Conservation (phyloP, 495 filamentous ascomycete species). For the Podospora pseudocomata region DNA sequence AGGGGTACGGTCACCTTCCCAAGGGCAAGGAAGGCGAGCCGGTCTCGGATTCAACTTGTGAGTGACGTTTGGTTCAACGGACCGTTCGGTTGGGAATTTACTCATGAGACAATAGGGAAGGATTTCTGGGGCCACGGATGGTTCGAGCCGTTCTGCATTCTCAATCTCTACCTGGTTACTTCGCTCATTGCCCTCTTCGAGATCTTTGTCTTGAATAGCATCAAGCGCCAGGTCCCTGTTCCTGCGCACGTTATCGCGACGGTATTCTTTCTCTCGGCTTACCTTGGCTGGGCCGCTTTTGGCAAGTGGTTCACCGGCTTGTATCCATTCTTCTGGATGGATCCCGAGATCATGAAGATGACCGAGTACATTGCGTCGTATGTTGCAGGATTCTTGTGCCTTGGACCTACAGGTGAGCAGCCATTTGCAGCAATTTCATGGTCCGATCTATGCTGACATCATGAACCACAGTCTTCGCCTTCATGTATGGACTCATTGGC, state of each 20-base stretch:
- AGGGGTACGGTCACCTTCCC: conserved; percentile 32
- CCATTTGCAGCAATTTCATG: neutral
- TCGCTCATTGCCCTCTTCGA: conserved; percentile 45
- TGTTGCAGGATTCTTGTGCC: conserved; percentile 33
- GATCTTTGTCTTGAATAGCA: conserved; percentile 46
- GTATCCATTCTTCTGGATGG: conserved; percentile 49
- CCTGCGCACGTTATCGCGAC: conserved; percentile 36
- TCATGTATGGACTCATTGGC: conserved; percentile 42
- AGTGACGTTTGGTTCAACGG: neutral
- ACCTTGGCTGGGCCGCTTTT: conserved; percentile 48
- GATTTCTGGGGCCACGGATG: conserved; percentile 34
- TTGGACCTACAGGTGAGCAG: conserved; percentile 37
- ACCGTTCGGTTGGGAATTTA: neutral
- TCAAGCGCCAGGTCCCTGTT: conserved; percentile 43
- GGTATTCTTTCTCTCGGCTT: conserved; percentile 36
- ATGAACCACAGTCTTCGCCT: conserved; percentile 35
- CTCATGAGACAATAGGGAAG: conserved; percentile 10
- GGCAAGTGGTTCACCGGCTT: conserved; percentile 46
- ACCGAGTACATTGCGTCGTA: conserved; percentile 36
- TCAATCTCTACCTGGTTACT: conserved; percentile 43
- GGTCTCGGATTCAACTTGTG: neutral
- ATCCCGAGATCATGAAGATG: conserved; percentile 35
- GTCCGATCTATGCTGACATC: conserved; percentile 19
- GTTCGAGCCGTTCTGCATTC: conserved; percentile 41
- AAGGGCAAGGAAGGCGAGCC: conserved; percentile 6